Percentiles rank a stretch among this genome's conserved stretches.
Evolutionary conservation across 176 grass and related monocot species (phyloP).

Genomic region (Phoenix roebelenii): DNA sequence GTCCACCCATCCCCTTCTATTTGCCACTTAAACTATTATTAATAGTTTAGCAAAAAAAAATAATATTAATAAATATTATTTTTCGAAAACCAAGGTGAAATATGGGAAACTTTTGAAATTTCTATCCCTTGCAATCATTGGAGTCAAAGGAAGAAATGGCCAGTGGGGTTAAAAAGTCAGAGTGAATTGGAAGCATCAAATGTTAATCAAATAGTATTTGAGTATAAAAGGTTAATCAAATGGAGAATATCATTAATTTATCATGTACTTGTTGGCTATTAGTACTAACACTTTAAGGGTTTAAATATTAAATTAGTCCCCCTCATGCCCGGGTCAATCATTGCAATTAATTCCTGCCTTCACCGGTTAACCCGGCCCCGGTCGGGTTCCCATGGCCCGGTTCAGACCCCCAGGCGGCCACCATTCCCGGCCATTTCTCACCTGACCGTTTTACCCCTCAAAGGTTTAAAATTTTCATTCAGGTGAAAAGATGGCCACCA

Average conservation of each 20-base stretch:
- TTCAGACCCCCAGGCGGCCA: not conserved
- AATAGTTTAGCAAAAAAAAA: no score
- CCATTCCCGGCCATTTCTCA: not conserved
- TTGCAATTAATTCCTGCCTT: constrained; percentile 7
- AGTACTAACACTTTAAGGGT: no score
- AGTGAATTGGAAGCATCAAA: no score
- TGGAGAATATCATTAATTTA: no score
- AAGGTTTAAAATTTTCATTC: no score
- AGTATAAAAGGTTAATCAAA: no score
- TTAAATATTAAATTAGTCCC: not conserved
- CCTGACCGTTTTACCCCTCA: not conserved
- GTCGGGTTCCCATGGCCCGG: constrained; percentile 1
- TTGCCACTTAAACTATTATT: no score
- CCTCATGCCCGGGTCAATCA: constrained; percentile 6
- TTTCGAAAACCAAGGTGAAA: not conserved
- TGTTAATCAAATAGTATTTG: no score
- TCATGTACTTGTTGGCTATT: no score
- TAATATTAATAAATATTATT: no score
- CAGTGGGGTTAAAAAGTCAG: not conserved
- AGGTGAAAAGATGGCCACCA: no score
- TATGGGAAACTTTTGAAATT: not conserved
- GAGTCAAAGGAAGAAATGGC: not conserved
- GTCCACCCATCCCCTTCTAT: no score
- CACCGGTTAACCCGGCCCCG: not conserved
- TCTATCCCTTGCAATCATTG: constrained; percentile 7